Evolutionary conservation across 2,329 filamentous ascomycete genomes (phyloP), one percentile per base, ranked within the genome.

Genomic region (Colletotrichum agaves): DNA sequence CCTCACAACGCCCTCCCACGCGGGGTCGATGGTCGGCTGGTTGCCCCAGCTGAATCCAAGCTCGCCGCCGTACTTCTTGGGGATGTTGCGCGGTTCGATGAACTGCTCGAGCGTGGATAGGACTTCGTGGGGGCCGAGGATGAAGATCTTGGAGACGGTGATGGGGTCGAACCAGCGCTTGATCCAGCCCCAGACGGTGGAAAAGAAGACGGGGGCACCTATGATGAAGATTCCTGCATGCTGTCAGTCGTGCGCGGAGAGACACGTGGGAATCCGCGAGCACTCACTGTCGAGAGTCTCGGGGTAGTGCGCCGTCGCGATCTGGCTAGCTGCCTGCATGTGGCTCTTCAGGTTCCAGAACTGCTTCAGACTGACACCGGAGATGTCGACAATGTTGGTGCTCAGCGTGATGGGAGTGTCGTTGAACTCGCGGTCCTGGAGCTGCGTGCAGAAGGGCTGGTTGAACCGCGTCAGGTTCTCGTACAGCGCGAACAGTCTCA

Each of bases 131-230:
- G 88, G 83, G 53, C 85, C 85, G 61, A 98, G 88, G 73, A 98
- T 96, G 78, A 97, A 97, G 78, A 98, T 98, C 83, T 98, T 98
- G 74, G 93, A 96, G 3, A 94, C 93, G 37, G 95, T 98, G 70
- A 94, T 93, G 6, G 94, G 94, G 81, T 94, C 92, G 75, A 97
- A 97, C 94, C 94, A 97, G 75, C 92, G 91, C 85, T 97, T 97
- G 80, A 97, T 87, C 93, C 94, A 97, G 72, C 92, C 90, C 94
- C 94, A 95, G 68, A 97, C 93, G 3, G 93, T 97, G 56, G 92
- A 91, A 83, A 97, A 97, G 85, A 97, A 97, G 50, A 87, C 82
- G 7, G 95, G 95, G 0, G 95, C 95, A 69, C 94, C 94, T 71
- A 98, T 93, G 74, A 98, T 91, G 70, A 84, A 84, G 73, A 84